phyloP scores from a whole-genome alignment of 805 yeast genomes.

The Crinitomyces ghanaensis region DNA sequence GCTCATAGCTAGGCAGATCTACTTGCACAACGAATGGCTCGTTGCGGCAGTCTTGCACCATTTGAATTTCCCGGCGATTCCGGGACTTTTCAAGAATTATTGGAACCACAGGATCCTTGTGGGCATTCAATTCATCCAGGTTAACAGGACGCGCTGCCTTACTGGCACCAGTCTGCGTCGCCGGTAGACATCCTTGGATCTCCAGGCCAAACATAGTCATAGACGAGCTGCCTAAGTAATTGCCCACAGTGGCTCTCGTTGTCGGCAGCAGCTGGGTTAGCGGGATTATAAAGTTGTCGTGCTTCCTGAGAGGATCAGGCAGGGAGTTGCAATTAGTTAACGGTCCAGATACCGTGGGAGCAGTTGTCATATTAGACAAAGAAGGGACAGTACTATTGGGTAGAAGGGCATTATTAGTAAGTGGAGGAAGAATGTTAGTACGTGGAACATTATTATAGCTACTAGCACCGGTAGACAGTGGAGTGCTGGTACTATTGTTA shows the following conservation, averaged over 20 bases:
- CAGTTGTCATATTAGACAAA: no score
- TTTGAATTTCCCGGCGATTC: no score
- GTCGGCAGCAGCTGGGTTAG: slow-evolving; percentile 2
- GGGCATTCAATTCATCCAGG: slow-evolving; percentile 1
- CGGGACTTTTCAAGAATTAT: no score
- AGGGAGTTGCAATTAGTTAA: no score
- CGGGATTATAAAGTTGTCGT: slow-evolving; percentile 2
- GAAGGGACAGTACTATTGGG: no score
- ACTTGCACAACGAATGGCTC: slow-evolving; percentile 6
- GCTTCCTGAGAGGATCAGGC: background rate
- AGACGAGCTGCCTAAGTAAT: slow-evolving; percentile 6
- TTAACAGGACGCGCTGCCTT: slow-evolving; percentile 1
- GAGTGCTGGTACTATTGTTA: no score
- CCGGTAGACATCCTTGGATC: slow-evolving; percentile 8
- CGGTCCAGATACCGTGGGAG: no score
- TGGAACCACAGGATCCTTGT: background rate
- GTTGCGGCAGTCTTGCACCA: slow-evolving; percentile 2
- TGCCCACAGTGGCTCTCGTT: background rate
- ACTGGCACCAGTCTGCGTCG: slow-evolving; percentile 1
- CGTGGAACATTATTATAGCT: no score
- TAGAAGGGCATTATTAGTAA: no score
- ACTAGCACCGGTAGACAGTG: no score
- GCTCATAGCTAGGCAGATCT: slow-evolving; percentile 12
- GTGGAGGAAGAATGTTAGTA: no score
- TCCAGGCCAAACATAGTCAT: slow-evolving; percentile 12